Base-by-base conservation (phyloP, 352 stramenopile genomes). In the Pythium phragmiticola region DNA sequence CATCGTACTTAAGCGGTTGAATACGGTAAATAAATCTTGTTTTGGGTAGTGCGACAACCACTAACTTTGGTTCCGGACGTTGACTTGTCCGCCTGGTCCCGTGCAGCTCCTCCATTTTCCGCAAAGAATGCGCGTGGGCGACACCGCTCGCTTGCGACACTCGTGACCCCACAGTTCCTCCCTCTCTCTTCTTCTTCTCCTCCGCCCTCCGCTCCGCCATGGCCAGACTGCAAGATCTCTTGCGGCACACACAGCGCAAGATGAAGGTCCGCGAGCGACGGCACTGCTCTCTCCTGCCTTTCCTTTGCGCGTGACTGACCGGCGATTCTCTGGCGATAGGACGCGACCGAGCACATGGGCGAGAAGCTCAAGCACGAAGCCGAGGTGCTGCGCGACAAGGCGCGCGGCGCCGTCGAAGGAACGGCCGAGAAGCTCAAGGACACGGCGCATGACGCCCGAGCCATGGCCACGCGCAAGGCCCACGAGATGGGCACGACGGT, bases 401-500 rank as follows among this genome's bases (percentile, higher is more conserved):
- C 61, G 1, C 46, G 36, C 17, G 57, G 68, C 46, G 47, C 65
- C 9, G 60, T 57, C 12, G 60, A 65, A 46, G 39, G 5, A 2
- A 46, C 39, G 13, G 16, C 13, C 39, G 39, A 23, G 57, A 41
- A 41, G 21, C 43, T 69, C 12, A 58, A 74, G 36, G 41, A 74
- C 26, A 57, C 61, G 63, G 60, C 64, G 23, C 56, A 73, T 23
- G 67, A 84, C 49, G 41, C 68, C 17, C 61, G 62, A 7, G 63
- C 51, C 1, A 56, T 51, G 1, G 71, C 70, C 33, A 46, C 51
- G 52, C 36, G 53, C 26, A 82, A 74, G 54, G 76, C 71, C 7
- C 58, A 70, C 12, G 64, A 72, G 11, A 45, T 85, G 19, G 62
- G 76, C 28, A 53, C 61, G 28, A 70, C 52, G 3, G 50, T 81